Conservation (phyloP, 2,329 filamentous ascomycete genomes). For the Aspergillus sp. region DNA sequence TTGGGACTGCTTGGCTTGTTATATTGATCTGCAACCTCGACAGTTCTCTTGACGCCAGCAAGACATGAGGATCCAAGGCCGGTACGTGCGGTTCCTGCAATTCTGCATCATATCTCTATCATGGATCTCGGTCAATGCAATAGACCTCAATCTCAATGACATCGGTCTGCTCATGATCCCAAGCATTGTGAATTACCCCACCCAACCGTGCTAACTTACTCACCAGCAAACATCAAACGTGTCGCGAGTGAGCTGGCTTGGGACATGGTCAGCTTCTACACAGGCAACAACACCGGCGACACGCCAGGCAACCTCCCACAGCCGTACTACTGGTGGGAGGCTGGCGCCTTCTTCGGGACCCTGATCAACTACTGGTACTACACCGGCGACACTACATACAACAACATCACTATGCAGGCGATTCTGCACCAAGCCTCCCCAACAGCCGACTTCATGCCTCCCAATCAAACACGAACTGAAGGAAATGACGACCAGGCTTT, state of each 20-base stretch:
- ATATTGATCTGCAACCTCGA: neutral
- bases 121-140: neutral
- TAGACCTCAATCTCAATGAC: constrained; percentile 9
- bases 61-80: too few species aligned
- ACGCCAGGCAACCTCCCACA: constrained; percentile 48
- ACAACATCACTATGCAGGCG: constrained; percentile 34
- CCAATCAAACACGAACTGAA: constrained; percentile 38
- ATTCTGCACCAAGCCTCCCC: constrained; percentile 36
- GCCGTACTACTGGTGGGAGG: constrained; percentile 61
- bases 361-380: constrained; percentile 44
- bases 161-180: neutral
- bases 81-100: neutral
- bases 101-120: neutral
- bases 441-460: constrained; percentile 39
- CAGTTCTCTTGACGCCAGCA: too few species aligned
- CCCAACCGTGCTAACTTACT: neutral
- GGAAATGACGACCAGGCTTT: constrained; percentile 60
- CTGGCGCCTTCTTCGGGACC: constrained; percentile 51
- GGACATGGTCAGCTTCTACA: constrained; percentile 52
- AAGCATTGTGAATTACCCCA: too few species aligned
- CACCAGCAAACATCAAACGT: constrained; percentile 35
- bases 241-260: constrained; percentile 44
- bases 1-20: neutral
- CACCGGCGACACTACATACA: constrained; percentile 41
- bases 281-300: constrained; percentile 42